Evolutionary conservation across 2,329 filamentous ascomycete species (phyloP).

Genomic region (Alternaria sp.): DNA sequence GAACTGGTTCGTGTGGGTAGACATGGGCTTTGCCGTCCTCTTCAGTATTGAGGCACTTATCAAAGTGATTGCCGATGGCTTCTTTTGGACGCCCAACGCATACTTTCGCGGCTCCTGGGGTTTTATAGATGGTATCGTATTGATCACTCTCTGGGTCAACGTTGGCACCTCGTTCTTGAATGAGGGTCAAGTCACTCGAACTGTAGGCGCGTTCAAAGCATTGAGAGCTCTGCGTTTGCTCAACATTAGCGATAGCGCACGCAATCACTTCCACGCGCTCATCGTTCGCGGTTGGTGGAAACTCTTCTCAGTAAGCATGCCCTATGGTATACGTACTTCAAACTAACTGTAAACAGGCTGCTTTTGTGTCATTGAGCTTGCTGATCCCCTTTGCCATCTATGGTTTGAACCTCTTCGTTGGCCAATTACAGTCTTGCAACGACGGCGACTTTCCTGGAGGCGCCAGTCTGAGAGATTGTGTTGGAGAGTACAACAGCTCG

Average conservation of each 20-base stretch:
- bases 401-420: constrained; percentile 90
- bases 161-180: constrained; percentile 83
- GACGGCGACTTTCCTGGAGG: constrained; percentile 66
- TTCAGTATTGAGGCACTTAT: constrained; percentile 88
- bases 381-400: constrained; percentile 97
- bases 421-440: constrained; percentile 82
- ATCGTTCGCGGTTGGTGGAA: constrained; percentile 96
- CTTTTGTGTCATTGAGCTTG: constrained; percentile 92
- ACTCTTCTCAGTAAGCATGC: constrained; percentile 74
- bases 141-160: constrained; percentile 95
- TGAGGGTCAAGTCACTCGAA: constrained; percentile 85
- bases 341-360: constrained; percentile 62
- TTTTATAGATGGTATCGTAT: constrained; percentile 89
- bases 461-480: constrained; percentile 74
- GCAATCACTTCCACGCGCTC: constrained; percentile 95
- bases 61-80: constrained; percentile 93
- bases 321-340: not conserved
- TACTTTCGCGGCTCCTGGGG: constrained; percentile 98
- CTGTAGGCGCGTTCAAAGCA: constrained; percentile 96
- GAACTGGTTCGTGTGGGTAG: constrained; percentile 96
- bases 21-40: constrained; percentile 85
- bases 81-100: constrained; percentile 96
- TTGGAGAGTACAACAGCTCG: constrained; percentile 79
- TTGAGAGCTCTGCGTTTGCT: constrained; percentile 88
- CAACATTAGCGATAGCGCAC: constrained; percentile 94